Conservation (phyloP, 805 yeast species). For the Myxozyma sirexii region DNA sequence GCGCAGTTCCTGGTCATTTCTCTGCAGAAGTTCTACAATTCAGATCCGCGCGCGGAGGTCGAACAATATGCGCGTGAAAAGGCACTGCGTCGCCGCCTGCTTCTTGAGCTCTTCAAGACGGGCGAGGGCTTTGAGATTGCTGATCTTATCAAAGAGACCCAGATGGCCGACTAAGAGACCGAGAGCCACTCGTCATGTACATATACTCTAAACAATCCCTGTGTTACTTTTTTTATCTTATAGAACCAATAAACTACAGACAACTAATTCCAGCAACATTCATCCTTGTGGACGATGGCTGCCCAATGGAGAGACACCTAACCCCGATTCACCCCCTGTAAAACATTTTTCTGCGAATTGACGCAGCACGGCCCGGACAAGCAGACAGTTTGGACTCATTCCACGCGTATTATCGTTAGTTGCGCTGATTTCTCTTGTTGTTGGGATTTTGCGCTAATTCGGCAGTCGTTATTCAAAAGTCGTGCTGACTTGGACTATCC, state of each 20-base stretch:
- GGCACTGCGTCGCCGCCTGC: constrained; percentile 50
- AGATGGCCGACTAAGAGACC: constrained; percentile 65
- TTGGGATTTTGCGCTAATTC: background rate
- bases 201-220: constrained; percentile 1
- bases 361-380: background rate
- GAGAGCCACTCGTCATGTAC: too few relatives aligned
- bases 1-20: constrained; percentile 76
- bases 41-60: constrained; percentile 53
- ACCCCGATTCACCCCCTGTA: background rate
- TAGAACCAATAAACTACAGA: too few relatives aligned
- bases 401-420: background rate
- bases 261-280: too few relatives aligned
- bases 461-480: background rate
- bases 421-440: background rate
- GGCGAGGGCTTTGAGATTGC: constrained; percentile 74
- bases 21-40: constrained; percentile 71
- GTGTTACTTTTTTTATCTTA: too few relatives aligned
- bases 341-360: background rate
- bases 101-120: constrained; percentile 67
- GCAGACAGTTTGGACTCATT: background rate
- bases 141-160: constrained; percentile 67
- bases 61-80: constrained; percentile 49
- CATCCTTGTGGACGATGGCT: too few relatives aligned
- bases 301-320: background rate
- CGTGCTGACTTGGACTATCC: too few relatives aligned